Conservation (phyloP, 805 yeast species). For the Candida namnaoensis region DNA sequence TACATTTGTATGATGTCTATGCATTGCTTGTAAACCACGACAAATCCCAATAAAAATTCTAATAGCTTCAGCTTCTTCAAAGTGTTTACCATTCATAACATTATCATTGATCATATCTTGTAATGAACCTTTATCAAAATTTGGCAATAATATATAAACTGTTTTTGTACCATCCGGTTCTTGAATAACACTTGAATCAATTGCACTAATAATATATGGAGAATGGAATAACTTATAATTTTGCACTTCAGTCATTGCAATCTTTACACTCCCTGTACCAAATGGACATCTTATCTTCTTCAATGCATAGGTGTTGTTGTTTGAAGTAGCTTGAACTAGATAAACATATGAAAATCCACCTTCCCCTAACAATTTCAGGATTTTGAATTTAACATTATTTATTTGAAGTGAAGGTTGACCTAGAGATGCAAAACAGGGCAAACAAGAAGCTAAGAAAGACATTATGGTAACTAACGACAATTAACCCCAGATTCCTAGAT, state of each 20-base stretch:
- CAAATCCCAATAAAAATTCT: constrained; percentile 59
- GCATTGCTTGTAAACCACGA: constrained; percentile 71
- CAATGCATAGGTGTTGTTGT: constrained; percentile 54
- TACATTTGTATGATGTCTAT: constrained; percentile 22
- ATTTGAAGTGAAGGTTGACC: constrained; percentile 48
- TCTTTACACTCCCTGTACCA: constrained; percentile 66
- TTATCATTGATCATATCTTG: constrained; percentile 72
- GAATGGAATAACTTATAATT: constrained; percentile 63
- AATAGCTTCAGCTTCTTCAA: constrained; percentile 59
- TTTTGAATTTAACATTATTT: constrained; percentile 52
- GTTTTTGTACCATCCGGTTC: constrained; percentile 77
- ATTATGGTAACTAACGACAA: constrained; percentile 1
- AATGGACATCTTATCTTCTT: constrained; percentile 85
- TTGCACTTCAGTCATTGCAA: constrained; percentile 72
- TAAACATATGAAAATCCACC: constrained; percentile 88
- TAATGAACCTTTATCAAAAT: constrained; percentile 60
- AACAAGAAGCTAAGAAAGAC: constrained; percentile 7
- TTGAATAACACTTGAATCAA: constrained; percentile 65
- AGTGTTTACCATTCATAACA: constrained; percentile 41
- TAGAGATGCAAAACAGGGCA: constrained; percentile 18
- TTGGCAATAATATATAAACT: constrained; percentile 74
- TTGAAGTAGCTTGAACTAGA: constrained; percentile 44
- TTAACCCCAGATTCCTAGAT: no score
- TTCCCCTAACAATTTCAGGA: constrained; percentile 74
- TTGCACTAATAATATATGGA: constrained; percentile 57